Percentiles rank a stretch among this genome's conserved stretches.
phyloP scores from a whole-genome alignment of 2,329 filamentous ascomycete species.

The Colletotrichum chrysophilum region DNA sequence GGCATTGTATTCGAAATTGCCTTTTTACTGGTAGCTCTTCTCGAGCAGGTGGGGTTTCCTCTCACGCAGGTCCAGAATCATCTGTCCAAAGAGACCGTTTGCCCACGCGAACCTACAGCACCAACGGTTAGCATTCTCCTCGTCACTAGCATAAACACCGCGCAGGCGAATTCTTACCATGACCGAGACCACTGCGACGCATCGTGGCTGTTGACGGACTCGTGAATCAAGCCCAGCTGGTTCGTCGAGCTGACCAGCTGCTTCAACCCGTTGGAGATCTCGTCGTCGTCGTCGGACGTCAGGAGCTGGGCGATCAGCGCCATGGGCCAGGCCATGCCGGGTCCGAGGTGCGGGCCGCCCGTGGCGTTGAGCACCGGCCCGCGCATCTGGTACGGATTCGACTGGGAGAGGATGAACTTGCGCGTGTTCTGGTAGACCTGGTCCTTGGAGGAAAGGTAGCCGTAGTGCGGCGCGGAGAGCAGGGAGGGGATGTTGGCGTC shows the following conservation, averaged over 20 bases:
- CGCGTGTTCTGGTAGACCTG: constrained; percentile 75
- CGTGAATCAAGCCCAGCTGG: constrained; percentile 79
- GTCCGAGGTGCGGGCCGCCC: constrained; percentile 58
- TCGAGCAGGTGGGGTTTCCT: constrained; percentile 71
- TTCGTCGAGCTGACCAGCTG: constrained; percentile 73
- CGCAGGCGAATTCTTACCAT: constrained; percentile 37
- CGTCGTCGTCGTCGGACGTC: constrained; percentile 76
- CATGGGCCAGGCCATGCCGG: constrained; percentile 88
- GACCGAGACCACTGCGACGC: constrained; percentile 48
- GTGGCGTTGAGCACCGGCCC: constrained; percentile 57
- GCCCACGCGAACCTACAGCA: constrained; percentile 82
- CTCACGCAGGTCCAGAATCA: constrained; percentile 75
- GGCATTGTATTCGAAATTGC: neutral
- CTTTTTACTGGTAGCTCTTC: constrained; percentile 50
- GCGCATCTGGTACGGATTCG: constrained; percentile 75
- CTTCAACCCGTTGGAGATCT: constrained; percentile 71
- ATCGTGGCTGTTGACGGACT: constrained; percentile 74
- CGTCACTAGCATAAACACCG: accelerated
- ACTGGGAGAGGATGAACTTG: constrained; percentile 72
- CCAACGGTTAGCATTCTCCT: neutral
- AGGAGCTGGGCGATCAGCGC: constrained; percentile 79
- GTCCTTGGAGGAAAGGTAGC: constrained; percentile 63
- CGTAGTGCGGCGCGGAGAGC: constrained; percentile 65
- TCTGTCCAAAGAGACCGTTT: constrained; percentile 87
- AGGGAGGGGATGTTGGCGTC: constrained; percentile 69